Percentiles rank a stretch among this genome's conserved stretches.
These are phyloP conservation scores for Diplodia intermedia DNA, from an alignment of 2,329 filamentous ascomycete genomes.

Conservation along the genomic window DNA sequence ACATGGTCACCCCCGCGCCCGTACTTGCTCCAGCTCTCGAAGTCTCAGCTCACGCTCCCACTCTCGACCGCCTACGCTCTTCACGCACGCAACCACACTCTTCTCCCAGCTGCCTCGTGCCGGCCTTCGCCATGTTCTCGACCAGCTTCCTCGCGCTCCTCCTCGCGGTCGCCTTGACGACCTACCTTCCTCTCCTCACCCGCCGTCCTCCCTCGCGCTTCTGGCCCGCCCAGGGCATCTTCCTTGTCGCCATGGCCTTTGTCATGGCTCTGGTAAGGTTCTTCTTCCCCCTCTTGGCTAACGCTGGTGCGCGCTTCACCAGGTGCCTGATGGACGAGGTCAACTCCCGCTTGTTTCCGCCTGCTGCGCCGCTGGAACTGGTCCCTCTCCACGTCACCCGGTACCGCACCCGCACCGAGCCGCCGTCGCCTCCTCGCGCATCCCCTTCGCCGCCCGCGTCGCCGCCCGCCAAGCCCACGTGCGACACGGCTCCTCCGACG, in stretches of 20 bases:
- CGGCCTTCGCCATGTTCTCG: not conserved
- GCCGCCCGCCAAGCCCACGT: not conserved
- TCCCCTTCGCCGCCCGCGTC: not conserved
- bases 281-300: not conserved
- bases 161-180: not conserved
- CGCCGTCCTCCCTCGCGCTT: not conserved
- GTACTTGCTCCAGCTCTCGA: not conserved
- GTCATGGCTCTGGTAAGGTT: not conserved
- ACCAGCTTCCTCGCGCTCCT: not conserved
- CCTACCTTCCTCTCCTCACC: not conserved
- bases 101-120: not conserved
- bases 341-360: not conserved
- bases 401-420: not conserved
- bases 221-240: not conserved
- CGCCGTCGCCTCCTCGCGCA: not conserved
- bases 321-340: not conserved
- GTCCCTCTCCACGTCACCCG: slow-evolving; percentile 1
- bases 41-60: slow-evolving; percentile 1
- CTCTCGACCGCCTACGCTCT: not conserved
- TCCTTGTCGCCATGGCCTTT: not conserved
- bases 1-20: slow-evolving; percentile 2
- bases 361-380: slow-evolving; percentile 6
- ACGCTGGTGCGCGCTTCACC: not conserved
- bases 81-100: not conserved
- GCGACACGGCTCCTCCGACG: not conserved